Percentiles rank a stretch among this genome's conserved stretches.
phyloP scores from a whole-genome alignment of 176 grass and related monocot species.

The Zizania latifolia region DNA sequence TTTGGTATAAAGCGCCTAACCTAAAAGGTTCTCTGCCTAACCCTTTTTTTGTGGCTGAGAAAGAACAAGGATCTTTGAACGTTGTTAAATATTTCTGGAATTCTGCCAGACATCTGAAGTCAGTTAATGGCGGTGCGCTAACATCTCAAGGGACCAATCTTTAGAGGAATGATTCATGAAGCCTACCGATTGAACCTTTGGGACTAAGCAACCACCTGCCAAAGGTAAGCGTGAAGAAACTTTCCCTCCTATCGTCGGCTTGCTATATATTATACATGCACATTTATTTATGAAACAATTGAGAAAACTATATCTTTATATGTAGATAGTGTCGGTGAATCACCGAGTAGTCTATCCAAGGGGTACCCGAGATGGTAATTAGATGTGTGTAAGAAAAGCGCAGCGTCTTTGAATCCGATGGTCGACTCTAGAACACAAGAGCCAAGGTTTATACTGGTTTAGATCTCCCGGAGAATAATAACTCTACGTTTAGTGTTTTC shows the following conservation, averaged over 20 bases:
- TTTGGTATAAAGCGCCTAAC: slow-evolving; percentile 37
- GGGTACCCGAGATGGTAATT: too few relatives aligned
- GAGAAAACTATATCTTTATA: too few relatives aligned
- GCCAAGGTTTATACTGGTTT: too few relatives aligned
- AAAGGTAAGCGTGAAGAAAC: background rate
- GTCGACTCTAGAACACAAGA: too few relatives aligned
- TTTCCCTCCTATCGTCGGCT: background rate
- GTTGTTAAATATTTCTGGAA: slow-evolving; percentile 25
- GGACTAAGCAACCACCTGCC: slow-evolving; percentile 38
- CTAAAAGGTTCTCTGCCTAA: slow-evolving; percentile 49
- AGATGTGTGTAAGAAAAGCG: too few relatives aligned
- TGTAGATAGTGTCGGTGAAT: too few relatives aligned
- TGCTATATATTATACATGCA: too few relatives aligned
- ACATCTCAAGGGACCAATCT: background rate
- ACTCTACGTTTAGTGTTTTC: too few relatives aligned
- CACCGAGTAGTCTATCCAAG: too few relatives aligned
- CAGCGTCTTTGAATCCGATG: too few relatives aligned
- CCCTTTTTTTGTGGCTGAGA: slow-evolving; percentile 22
- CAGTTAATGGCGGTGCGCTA: background rate
- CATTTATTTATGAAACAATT: too few relatives aligned
- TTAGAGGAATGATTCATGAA: slow-evolving; percentile 14
- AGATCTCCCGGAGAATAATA: too few relatives aligned
- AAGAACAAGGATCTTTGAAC: background rate
- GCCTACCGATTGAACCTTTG: slow-evolving; percentile 25
- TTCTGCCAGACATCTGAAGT: slow-evolving; percentile 1